These are phyloP conservation scores for Sporothrix schenckii DNA, from an alignment of 2,329 filamentous ascomycete genomes.

Conservation along the genomic window DNA sequence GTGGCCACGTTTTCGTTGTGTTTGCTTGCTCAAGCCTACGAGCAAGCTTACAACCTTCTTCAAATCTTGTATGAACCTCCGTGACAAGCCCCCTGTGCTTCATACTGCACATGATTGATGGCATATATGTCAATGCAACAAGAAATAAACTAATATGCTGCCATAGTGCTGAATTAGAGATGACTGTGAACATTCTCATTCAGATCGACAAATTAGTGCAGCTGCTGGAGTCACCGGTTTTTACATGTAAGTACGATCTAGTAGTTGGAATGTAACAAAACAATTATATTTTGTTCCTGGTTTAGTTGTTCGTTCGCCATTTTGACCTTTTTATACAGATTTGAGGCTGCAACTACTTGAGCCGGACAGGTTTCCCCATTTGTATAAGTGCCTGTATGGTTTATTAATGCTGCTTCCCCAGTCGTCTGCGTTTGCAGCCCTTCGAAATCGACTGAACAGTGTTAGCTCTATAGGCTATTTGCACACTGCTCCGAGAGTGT, in stretches of 20 bases:
- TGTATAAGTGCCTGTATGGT: constrained; percentile 98
- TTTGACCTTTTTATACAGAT: constrained; percentile 57
- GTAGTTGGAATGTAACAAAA: constrained; percentile 28
- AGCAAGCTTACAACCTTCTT: constrained; percentile 93
- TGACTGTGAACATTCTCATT: constrained; percentile 98
- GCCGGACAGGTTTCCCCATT: constrained; percentile 88
- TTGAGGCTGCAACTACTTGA: constrained; percentile 92
- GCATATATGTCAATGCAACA: not conserved
- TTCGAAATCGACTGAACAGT: constrained; percentile 95
- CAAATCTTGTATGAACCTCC: constrained; percentile 77
- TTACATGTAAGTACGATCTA: constrained; percentile 72
- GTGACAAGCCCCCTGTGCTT: not conserved
- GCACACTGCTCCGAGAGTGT: constrained; percentile 78
- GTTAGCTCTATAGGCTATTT: constrained; percentile 96
- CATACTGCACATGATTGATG: not conserved
- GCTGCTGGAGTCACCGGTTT: constrained; percentile 93
- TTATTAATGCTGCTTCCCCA: constrained; percentile 98
- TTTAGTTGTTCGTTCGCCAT: not conserved
- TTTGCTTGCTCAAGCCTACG: constrained; percentile 92
- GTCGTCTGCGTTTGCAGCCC: constrained; percentile 91
- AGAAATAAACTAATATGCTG: not conserved
- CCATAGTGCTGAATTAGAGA: constrained; percentile 85
- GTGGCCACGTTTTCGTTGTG: constrained; percentile 97
- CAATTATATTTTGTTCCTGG: not conserved
- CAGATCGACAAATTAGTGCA: constrained; percentile 99